These are phyloP conservation scores for Moniliophthora roreri DNA, from an alignment of 1,284 basidiomycete species.

Conservation along the genomic window DNA sequence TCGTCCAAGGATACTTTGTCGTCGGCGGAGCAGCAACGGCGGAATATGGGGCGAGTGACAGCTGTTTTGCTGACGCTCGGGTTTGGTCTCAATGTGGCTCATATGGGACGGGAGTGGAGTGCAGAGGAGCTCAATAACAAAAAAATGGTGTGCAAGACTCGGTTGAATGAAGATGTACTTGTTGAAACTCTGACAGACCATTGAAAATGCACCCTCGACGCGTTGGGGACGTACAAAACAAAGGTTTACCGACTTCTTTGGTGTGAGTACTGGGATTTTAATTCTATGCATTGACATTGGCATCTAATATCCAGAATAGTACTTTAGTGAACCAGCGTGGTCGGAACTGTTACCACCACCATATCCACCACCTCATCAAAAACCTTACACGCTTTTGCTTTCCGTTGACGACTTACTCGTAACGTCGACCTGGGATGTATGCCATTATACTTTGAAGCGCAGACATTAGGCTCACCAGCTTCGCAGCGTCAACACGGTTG, in stretches of 20 bases:
- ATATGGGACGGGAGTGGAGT: conserved; percentile 65
- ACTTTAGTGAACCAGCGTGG: conserved; percentile 93
- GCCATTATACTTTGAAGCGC: conserved; percentile 31
- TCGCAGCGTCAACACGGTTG: conserved; percentile 80
- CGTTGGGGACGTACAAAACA: conserved; percentile 61
- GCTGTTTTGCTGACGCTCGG: conserved; percentile 55
- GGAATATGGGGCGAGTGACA: conserved; percentile 51
- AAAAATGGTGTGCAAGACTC: conserved; percentile 46
- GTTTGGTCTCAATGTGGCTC: conserved; percentile 41
- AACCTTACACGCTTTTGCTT: conserved; percentile 90
- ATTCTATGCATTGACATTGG: conserved; percentile 1
- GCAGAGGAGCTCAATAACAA: conserved; percentile 50
- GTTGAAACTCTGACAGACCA: conserved; percentile 35
- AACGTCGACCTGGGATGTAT: conserved; percentile 91
- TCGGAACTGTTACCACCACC: conserved; percentile 89
- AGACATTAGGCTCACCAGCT: not conserved
- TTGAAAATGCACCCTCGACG: conserved; percentile 55
- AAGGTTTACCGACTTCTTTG: conserved; percentile 62
- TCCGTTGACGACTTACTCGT: conserved; percentile 93
- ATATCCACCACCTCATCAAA: conserved; percentile 80
- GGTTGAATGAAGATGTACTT: conserved; percentile 11
- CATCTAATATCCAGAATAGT: conserved; percentile 42
- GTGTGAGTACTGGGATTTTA: conserved; percentile 51
- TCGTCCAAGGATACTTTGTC: conserved; percentile 73
- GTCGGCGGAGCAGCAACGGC: conserved; percentile 68